Base-by-base conservation (phyloP, 2,329 filamentous ascomycete genomes). In the Passalora sequoiae region DNA sequence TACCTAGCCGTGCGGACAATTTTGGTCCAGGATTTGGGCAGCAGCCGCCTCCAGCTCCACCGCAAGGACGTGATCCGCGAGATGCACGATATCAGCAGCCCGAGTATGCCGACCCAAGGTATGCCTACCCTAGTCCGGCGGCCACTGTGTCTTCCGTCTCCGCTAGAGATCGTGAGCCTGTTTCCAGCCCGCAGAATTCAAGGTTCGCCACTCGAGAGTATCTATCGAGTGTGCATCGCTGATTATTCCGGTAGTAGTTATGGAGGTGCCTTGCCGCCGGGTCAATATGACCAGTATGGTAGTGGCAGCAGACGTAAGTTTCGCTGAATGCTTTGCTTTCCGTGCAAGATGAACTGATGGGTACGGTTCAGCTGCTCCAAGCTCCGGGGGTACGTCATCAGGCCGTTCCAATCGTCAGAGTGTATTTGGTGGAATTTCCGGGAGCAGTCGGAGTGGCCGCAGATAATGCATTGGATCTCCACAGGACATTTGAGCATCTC, bases 81-180 rank as follows among this genome's bases (percentile, higher is more conserved):
- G 57, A 59, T 22, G 41, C 57, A 8, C 53, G 60, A 49, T 60
- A 60, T 35, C 44, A 47, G 35, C 57, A 59, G 49, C 46, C 48
- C 12, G 60, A 63, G 17, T 58, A 58, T 46, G 46, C 51, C 47
- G 60, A 62, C 43, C 53, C 59, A 39, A 56, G 59, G 52, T 61
- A 60, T 55, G 59, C 60, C 45, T 63, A 63, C 46, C 60, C 60
- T 47, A 63, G 60, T 50, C 60, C 60, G 52, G 59, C 60, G 40
- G 52, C 56, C 40, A 63, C 60, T 21, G 55, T 59, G 13, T 54
- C 54, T n/a, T 56, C 58, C 36, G 47, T 59, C 30, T 47, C 49
- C 30, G 49, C 46, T 38, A 54, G 56, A 43, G 54, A 59, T 44
- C 54, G 58, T 40, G 58, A 62, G 32, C 51, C 55, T 7, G 45